Evolutionary conservation across 192 early-diverging fungal genomes (phyloP).

Genomic region (Linnemannia zychae): DNA sequence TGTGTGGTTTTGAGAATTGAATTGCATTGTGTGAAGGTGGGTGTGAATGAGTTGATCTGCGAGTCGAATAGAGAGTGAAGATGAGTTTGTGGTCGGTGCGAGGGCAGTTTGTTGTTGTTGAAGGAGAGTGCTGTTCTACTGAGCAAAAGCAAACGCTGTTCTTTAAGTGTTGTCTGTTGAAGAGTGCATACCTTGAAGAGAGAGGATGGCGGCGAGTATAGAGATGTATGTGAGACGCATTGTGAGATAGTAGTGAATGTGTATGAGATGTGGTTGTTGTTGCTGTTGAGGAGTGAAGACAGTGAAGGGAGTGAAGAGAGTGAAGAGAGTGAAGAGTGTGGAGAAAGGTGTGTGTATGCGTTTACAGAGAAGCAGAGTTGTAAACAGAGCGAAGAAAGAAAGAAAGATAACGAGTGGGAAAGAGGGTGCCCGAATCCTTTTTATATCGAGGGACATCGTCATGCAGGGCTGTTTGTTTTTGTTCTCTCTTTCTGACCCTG

Average conservation of each 20-base stretch:
- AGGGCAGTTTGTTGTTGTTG: background rate
- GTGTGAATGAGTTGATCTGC: background rate
- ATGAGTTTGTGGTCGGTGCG: background rate
- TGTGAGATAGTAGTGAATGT: background rate
- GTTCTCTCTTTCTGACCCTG: background rate
- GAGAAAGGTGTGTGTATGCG: background rate
- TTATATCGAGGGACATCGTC: background rate
- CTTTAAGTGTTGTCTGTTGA: background rate
- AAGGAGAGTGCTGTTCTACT: background rate
- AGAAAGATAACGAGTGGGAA: background rate
- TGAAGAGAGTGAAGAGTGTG: conserved; percentile 2
- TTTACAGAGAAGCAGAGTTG: too few relatives aligned
- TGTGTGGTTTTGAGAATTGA: background rate
- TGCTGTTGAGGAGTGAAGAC: background rate
- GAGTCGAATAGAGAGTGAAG: background rate
- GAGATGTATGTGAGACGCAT: background rate
- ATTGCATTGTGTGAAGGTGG: background rate
- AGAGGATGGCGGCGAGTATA: conserved; percentile 18
- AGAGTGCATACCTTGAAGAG: conserved; percentile 22
- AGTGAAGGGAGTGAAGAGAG: background rate
- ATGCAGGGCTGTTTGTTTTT: background rate
- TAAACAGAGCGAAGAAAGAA: background rate
- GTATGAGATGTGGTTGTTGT: background rate
- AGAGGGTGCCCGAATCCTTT: too few relatives aligned
- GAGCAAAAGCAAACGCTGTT: background rate